Evolutionary conservation across 768 basidiomycete genomes (phyloP).

Genomic region (Suillus tomentosus): DNA sequence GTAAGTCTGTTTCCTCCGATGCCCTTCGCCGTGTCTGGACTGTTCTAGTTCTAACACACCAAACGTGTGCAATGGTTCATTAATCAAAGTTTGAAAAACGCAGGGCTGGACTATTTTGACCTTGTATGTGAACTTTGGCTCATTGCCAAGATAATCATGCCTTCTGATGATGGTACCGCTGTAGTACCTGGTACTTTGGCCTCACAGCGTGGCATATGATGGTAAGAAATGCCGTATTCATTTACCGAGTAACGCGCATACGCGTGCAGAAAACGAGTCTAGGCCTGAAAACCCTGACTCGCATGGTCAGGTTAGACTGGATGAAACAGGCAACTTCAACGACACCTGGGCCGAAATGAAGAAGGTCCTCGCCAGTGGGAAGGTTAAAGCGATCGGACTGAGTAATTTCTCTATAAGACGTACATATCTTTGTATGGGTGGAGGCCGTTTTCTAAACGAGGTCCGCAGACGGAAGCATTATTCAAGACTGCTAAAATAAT

Average conservation of each 20-base stretch:
- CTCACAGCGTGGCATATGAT: constrained; percentile 25
- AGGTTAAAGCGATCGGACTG: constrained; percentile 34
- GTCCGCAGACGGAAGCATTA: constrained; percentile 23
- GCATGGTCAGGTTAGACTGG: constrained; percentile 18
- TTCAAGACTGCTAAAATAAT: constrained; percentile 26
- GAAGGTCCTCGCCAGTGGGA: constrained; percentile 19
- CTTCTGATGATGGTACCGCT: constrained; percentile 27
- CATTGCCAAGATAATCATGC: constrained; percentile 19
- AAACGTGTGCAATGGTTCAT: constrained; percentile 43
- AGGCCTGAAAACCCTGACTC: constrained; percentile 19
- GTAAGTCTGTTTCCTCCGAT: constrained; percentile 24
- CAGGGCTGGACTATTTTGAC: constrained; percentile 51
- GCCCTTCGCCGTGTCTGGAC: too few species aligned
- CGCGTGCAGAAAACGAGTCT: constrained; percentile 8
- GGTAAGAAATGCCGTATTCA: constrained; percentile 9
- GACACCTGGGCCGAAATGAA: constrained; percentile 35
- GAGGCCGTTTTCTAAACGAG: neutral
- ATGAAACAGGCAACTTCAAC: constrained; percentile 22
- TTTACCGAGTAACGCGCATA: neutral
- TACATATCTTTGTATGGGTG: neutral
- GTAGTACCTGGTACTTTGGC: constrained; percentile 44
- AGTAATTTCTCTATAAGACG: constrained; percentile 39
- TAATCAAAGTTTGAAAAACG: constrained; percentile 40
- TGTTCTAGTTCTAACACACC: constrained; percentile 20
- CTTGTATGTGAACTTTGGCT: constrained; percentile 27